A percentile compares a stretch with the other conserved stretches of the same genome.
phyloP scores from a whole-genome alignment of 257 asterid species.

The Lycium ferocissimum region DNA sequence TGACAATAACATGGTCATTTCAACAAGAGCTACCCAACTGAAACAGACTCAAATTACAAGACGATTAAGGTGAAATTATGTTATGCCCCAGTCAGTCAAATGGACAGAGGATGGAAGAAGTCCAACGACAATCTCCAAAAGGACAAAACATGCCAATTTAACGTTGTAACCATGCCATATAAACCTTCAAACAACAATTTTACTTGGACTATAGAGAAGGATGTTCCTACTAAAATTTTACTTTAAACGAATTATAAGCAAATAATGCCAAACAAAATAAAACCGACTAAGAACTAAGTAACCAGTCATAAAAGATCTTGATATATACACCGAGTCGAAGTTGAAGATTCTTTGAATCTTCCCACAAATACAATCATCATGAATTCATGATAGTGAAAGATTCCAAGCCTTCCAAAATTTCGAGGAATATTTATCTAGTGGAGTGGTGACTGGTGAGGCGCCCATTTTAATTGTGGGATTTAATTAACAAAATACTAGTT shows the following conservation, averaged over 20 bases:
- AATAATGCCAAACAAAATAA: too few species aligned
- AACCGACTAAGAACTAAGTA: too few species aligned
- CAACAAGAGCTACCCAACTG: conserved; percentile 41
- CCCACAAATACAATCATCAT: background rate
- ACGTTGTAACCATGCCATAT: conserved; percentile 52
- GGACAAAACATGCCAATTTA: conserved; percentile 79
- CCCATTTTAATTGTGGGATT: background rate
- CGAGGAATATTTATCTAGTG: background rate
- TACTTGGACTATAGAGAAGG: conserved; percentile 52
- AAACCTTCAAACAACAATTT: conserved; percentile 41
- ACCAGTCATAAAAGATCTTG: too few species aligned
- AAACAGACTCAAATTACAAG: conserved; percentile 54
- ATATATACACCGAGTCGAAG: background rate
- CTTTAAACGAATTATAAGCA: too few species aligned
- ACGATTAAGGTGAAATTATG: conserved; percentile 58
- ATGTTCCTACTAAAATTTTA: conserved; percentile 45
- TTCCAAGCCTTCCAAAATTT: background rate
- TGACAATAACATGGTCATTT: conserved; percentile 58
- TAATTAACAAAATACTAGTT: background rate
- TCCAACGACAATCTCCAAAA: conserved; percentile 55
- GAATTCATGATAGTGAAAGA: background rate
- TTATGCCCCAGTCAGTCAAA: conserved; percentile 77
- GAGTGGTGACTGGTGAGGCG: background rate
- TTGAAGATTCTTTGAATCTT: background rate
- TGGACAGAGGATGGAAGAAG: conserved; percentile 76